Conservation (phyloP, 2,329 filamentous ascomycete species). For the Canariomyces notabilis region DNA sequence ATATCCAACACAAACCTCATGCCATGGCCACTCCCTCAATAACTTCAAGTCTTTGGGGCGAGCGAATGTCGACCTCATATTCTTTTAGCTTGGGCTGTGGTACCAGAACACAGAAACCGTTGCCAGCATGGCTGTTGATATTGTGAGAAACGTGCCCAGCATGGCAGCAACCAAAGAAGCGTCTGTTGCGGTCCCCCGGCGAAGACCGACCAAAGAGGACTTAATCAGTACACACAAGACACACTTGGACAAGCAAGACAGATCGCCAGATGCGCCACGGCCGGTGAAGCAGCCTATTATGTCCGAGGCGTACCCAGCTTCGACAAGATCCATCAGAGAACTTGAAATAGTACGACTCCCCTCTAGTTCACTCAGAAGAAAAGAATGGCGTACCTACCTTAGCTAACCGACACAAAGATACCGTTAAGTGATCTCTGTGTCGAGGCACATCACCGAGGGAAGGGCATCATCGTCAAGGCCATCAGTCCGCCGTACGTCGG, state of each 20-base stretch:
- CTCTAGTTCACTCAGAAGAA: not conserved
- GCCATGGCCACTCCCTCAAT: not conserved
- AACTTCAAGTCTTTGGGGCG: not conserved
- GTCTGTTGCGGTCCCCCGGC: slow-evolving; percentile 9
- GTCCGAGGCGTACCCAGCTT: slow-evolving; percentile 27
- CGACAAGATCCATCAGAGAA: slow-evolving; percentile 26
- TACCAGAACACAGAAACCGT: no score
- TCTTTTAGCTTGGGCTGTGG: not conserved
- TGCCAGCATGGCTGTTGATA: slow-evolving; percentile 4
- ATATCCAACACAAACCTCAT: not conserved
- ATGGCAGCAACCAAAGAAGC: slow-evolving; percentile 8
- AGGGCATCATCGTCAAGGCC: slow-evolving; percentile 29
- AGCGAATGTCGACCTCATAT: not conserved
- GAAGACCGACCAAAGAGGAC: slow-evolving; percentile 24
- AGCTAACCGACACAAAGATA: slow-evolving; percentile 21
- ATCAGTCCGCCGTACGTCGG: slow-evolving; percentile 31
- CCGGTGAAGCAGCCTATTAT: slow-evolving; percentile 29
- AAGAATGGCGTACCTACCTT: no score
- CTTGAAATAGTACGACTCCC: slow-evolving; percentile 25
- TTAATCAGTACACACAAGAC: slow-evolving; percentile 23
- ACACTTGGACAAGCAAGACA: slow-evolving; percentile 25
- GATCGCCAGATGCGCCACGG: slow-evolving; percentile 23
- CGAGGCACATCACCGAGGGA: slow-evolving; percentile 33
- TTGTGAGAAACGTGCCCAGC: not conserved
- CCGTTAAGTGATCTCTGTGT: slow-evolving; percentile 28